A percentile compares a stretch with the other conserved stretches of the same genome.
Conservation (phyloP, 1,139 yeast species). For the Zygoascus hellenicus region DNA sequence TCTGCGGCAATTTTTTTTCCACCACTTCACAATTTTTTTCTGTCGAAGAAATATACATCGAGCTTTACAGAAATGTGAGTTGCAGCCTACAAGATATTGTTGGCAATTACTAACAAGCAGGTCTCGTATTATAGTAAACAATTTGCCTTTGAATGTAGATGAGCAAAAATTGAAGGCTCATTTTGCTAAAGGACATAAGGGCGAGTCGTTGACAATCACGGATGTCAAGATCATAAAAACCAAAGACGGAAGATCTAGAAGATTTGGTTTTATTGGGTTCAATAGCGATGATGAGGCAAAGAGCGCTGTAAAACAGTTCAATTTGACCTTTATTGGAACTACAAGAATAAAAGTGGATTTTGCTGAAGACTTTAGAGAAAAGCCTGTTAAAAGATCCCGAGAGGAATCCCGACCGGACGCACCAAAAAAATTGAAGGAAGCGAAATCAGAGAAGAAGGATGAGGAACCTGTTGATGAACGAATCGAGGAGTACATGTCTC, state of each 20-base stretch:
- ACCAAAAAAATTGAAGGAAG: constrained; percentile 29
- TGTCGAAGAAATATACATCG: background rate
- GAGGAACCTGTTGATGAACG: constrained; percentile 46
- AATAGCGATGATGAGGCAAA: constrained; percentile 67
- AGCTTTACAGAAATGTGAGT: background rate
- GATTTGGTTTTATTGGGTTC: constrained; percentile 91
- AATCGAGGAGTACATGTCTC: constrained; percentile 72
- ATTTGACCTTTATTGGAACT: constrained; percentile 78
- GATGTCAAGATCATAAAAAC: constrained; percentile 83
- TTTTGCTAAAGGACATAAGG: constrained; percentile 39
- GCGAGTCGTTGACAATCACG: constrained; percentile 49
- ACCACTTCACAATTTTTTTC: background rate
- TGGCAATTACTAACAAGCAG: constrained; percentile 13
- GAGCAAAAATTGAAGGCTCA: constrained; percentile 71
- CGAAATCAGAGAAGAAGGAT: constrained; percentile 9
- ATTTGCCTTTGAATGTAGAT: constrained; percentile 72
- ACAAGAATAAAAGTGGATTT: constrained; percentile 69
- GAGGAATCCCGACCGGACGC: constrained; percentile 45
- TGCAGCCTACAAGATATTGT: too few species aligned
- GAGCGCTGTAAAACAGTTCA: constrained; percentile 68
- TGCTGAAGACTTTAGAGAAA: constrained; percentile 82
- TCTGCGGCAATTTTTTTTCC: constrained; percentile 1
- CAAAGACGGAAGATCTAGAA: constrained; percentile 78
- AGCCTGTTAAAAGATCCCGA: constrained; percentile 34
- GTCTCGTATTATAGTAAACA: constrained; percentile 96